Conservation (phyloP, 176 grass and related monocot species). For the Phyllostachys edulis region DNA sequence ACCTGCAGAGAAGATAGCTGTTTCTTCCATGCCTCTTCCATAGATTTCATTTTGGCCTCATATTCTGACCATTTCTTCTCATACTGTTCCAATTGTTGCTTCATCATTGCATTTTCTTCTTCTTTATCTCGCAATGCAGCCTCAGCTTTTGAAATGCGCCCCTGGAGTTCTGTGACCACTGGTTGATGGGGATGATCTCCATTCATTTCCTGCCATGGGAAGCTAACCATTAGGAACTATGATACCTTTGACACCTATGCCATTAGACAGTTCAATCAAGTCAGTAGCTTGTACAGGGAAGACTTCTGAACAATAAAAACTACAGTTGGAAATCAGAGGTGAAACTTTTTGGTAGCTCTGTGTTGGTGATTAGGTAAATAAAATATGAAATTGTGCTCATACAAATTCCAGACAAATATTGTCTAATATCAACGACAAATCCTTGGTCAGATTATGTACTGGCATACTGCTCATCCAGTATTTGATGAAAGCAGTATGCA, state of each 20-base stretch:
- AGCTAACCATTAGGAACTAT: constrained; percentile 18
- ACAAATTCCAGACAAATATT: constrained; percentile 13
- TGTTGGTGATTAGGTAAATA: not conserved
- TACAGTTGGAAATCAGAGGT: not conserved
- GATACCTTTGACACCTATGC: not conserved
- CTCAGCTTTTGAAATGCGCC: constrained; percentile 57
- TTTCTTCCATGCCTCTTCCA: constrained; percentile 88
- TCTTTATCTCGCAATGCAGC: constrained; percentile 66
- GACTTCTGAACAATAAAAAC: not conserved
- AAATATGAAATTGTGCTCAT: not conserved
- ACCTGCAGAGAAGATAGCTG: constrained; percentile 92
- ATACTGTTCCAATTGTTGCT: constrained; percentile 75
- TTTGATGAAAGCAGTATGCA: constrained; percentile 10
- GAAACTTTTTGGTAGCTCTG: constrained; percentile 1
- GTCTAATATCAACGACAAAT: not conserved
- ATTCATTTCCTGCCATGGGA: constrained; percentile 50
- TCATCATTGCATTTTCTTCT: constrained; percentile 80
- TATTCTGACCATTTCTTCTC: constrained; percentile 88
- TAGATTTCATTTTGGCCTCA: constrained; percentile 87
- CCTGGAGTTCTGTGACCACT: constrained; percentile 54
- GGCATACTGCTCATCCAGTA: not conserved
- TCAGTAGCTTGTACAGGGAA: constrained; percentile 19
- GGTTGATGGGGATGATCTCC: constrained; percentile 47
- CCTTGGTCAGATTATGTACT: not conserved
- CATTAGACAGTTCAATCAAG: constrained; percentile 6